Evolutionary conservation across 306 rosid genomes (phyloP).

Genomic region (Quercus glauca): DNA sequence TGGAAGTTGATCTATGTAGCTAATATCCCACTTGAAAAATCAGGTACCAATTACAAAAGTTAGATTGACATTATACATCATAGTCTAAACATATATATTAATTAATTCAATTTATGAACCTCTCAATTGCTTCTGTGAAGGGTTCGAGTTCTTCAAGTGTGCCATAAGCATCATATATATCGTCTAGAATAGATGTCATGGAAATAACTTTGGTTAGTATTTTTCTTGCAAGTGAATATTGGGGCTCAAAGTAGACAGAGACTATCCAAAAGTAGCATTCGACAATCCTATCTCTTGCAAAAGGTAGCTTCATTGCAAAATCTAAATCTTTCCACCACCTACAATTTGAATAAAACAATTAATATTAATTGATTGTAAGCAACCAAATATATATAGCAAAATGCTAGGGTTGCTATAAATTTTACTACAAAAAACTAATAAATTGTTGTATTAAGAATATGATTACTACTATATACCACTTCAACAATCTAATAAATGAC

Average conservation of each 20-base stretch:
- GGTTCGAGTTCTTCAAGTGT: conserved; percentile 45
- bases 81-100: no score
- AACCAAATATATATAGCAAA: no score
- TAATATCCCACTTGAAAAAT: conserved; percentile 3
- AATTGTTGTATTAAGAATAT: no score
- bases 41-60: no score
- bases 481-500: no score
- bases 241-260: conserved; percentile 31
- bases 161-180: conserved; percentile 48
- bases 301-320: conserved; percentile 18
- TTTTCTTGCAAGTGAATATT: conserved; percentile 26
- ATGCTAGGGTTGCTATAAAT: no score
- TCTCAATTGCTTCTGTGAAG: conserved; percentile 40
- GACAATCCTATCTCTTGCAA: conserved; percentile 43
- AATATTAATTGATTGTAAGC: neutral
- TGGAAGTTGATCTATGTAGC: neutral
- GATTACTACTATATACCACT: no score
- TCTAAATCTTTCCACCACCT: conserved; percentile 58
- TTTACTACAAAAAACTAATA: no score
- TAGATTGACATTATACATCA: no score
- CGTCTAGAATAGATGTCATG: conserved; percentile 33
- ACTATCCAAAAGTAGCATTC: conserved; percentile 47
- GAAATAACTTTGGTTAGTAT: conserved; percentile 10
- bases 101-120: conserved; percentile 19
- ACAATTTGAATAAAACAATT: neutral